phyloP scores from a whole-genome alignment of 306 rosid species.

The Medicago truncatula region DNA sequence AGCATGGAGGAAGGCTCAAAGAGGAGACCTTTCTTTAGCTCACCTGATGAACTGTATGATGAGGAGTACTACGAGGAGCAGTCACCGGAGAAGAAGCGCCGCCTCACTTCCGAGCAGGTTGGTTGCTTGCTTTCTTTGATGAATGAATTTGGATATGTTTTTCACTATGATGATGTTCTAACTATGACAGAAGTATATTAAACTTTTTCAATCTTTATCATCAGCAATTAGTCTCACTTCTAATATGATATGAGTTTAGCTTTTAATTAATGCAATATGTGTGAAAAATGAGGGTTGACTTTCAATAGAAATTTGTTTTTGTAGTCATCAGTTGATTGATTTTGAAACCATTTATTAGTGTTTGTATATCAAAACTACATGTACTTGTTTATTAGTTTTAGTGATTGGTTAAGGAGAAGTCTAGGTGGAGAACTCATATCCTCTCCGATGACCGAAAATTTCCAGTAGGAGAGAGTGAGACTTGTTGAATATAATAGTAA shows the following conservation, averaged over 20 bases:
- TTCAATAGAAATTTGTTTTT: conserved; percentile 28
- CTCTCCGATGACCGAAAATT: not conserved
- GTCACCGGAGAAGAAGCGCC: conserved; percentile 96
- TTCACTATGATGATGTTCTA: conserved; percentile 7
- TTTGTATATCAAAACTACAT: conserved; percentile 25
- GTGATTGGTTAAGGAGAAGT: conserved; percentile 2
- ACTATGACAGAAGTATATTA: not conserved
- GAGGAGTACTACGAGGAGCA: conserved; percentile 93
- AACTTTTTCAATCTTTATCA: conserved; percentile 13
- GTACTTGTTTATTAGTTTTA: conserved; percentile 31
- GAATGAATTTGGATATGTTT: conserved; percentile 2
- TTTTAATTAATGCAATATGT: conserved; percentile 2
- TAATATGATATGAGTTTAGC: not conserved
- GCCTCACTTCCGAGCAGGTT: conserved; percentile 95
- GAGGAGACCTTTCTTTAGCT: conserved; percentile 82
- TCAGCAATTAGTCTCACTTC: conserved; percentile 4
- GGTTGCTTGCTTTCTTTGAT: not conserved
- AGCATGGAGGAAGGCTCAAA: conserved; percentile 79
- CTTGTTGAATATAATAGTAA: not conserved
- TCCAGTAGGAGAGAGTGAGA: not conserved
- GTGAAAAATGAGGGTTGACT: conserved; percentile 26
- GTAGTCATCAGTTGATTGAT: conserved; percentile 33
- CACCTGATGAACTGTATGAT: conserved; percentile 78
- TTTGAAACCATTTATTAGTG: conserved; percentile 36
- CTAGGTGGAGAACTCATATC: not conserved